Evolutionary conservation across 306 rosid species (phyloP), one percentile per base, ranked within the genome.

Genomic region (Sophora flavescens): DNA sequence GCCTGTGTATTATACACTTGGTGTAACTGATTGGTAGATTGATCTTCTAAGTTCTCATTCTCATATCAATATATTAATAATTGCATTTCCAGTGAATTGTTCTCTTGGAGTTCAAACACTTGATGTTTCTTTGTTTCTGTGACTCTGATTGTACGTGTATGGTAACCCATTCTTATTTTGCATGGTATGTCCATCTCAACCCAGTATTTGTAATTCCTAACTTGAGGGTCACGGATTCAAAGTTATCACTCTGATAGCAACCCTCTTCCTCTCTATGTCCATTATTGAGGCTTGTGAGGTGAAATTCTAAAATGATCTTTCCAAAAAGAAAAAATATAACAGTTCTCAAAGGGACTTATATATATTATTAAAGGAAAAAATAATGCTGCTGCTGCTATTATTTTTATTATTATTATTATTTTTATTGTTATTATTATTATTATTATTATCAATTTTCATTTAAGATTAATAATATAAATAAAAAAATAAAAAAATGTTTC

Each of bases 171-270:
- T n/a, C 22, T 72, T 22, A 22, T 22, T 22, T 47, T 59, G 60
- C 69, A 59, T 41, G 22, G 14, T 54, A 13, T 36, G 47, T 62
- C 66, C 33, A 45, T 78, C 32, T 38, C 77, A 67, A 15, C 2
- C 16, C 11, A 58, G 44, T 70, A 22, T 38, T 70, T 36, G 51
- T 18, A 51, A 10, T 41, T 52, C 84, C 70, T 79, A 69, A 67
- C 89, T 83, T 86, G 33, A 60, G 54, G 74, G 52, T 64, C 84
- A 86, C 64, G 83, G 62, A 36, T 72, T 76, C 84, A 32, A 33
- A 32, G 59, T 39, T 42, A 47, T 83, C 78, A 16, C 59, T 61
- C 50, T 68, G 59, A 68, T 68, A 68, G 78, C 78, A 70, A 62
- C 62, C 53, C 44, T 3, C 33, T 32, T 51, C 57, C 67, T 44